Evolutionary conservation across 2,329 filamentous ascomycete species (phyloP), one percentile per base, ranked within the genome.

Genomic region (Daldinia sp.): DNA sequence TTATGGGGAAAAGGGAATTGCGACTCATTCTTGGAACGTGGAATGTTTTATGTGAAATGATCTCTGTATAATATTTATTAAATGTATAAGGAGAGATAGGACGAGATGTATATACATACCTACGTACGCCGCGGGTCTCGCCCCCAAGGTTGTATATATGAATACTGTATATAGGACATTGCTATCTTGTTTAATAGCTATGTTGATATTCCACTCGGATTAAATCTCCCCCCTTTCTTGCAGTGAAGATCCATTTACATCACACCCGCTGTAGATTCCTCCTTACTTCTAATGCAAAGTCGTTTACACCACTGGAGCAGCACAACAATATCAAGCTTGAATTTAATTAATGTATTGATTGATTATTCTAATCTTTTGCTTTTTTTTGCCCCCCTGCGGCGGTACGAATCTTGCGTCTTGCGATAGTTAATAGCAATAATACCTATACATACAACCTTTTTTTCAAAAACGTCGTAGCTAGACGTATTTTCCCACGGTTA

Each of bases 121-220:
- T 33, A 53, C 48, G 26, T 58, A 51, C 57, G 55, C 6, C 23
- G 51, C 44, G 55, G 42, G 39, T 65, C 63, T 61, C 61, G 62
- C 57, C 7, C 7, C 65, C 68, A 62, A 65, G 15, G 60, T 54
- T 54, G 33, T 61, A 51, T 33, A 51, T 67, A 60, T 67, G 61
- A 59, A 63, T 60, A 66, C 23, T 66, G 35, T 42, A 66, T 48
- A 41, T 58, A 37, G 46, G 39, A 58, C 58, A 57, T 42, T 15
- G 48, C 28, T 39, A 50, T 51, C 33, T 66, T 66, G 20, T 39
- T 3, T 54, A 37, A 37, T 54, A 23, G 54, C 42, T 66, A 23
- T 51, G 48, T 39, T 57, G 50, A 60, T 57, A 57, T 66, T 56
- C 59, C 44, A 59, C 59, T 66, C 55, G 28, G 50, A 50, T 30